These are phyloP conservation scores for Boletus austroedulis DNA, from an alignment of 1,284 basidiomycete species.

Conservation along the genomic window DNA sequence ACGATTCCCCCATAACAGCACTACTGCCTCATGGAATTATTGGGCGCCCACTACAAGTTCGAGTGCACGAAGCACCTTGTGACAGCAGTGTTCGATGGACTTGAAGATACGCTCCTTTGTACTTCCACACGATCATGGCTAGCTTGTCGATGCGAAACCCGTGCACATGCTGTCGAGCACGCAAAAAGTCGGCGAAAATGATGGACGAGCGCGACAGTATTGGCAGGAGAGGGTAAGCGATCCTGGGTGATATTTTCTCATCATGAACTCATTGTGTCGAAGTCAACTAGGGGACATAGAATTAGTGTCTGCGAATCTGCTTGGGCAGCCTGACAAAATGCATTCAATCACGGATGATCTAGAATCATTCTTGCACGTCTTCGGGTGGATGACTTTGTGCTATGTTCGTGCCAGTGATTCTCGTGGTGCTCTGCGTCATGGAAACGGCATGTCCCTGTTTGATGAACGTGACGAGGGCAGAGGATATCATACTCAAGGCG, in stretches of 20 bases:
- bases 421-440: not conserved
- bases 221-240: too few species aligned
- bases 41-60: not conserved
- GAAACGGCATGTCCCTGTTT: not conserved
- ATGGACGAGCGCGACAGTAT: not conserved
- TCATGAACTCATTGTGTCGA: not conserved
- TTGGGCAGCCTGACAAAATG: not conserved
- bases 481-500: not conserved
- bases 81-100: not conserved
- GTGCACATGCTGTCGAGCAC: not conserved
- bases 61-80: not conserved
- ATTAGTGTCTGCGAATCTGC: not conserved
- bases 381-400: not conserved
- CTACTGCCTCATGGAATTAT: not conserved
- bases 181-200: not conserved
- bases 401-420: not conserved
- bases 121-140: too few species aligned
- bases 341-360: not conserved
- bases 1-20: constrained; percentile 1
- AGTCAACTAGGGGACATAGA: not conserved
- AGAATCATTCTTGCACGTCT: not conserved
- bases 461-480: not conserved
- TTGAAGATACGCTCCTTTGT: not conserved
- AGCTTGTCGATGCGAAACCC: not conserved
- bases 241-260: not conserved